phyloP scores from a whole-genome alignment of 108 stramenopile genomes.

The Seminavis robusta region DNA sequence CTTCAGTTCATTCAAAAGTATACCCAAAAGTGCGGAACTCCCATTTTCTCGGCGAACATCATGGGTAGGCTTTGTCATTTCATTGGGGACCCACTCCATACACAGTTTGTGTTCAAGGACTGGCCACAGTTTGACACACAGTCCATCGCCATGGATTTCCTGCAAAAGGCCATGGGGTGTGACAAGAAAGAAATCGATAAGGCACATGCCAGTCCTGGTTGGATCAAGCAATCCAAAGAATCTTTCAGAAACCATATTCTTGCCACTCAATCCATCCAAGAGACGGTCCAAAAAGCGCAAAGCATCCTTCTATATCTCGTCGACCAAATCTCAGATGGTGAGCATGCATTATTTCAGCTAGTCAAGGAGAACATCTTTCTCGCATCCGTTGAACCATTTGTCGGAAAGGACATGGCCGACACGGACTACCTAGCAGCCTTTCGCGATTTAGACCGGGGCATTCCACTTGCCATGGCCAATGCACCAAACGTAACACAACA shows the following conservation, averaged over 20 bases:
- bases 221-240: not conserved
- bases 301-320: not conserved
- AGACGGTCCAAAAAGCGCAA: slow-evolving; percentile 5
- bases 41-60: slow-evolving; percentile 17
- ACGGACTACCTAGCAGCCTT: slow-evolving; percentile 1
- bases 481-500: slow-evolving; percentile 2
- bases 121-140: slow-evolving; percentile 4
- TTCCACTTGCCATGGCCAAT: slow-evolving; percentile 10
- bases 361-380: slow-evolving; percentile 5
- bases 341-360: slow-evolving; percentile 1
- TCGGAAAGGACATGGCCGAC: slow-evolving; percentile 5
- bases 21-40: not conserved
- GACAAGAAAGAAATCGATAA: not conserved
- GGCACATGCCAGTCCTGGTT: not conserved
- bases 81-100: slow-evolving; percentile 10
- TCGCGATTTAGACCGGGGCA: slow-evolving; percentile 11
- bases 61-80: slow-evolving; percentile 15
- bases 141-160: slow-evolving; percentile 10
- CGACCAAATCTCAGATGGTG: not conserved
- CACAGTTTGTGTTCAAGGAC: not conserved
- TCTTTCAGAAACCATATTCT: slow-evolving; percentile 19
- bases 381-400: slow-evolving; percentile 12
- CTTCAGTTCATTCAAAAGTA: slow-evolving; percentile 5
- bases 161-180: slow-evolving; percentile 10
- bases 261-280: not conserved